Evolutionary conservation across 2,329 filamentous ascomycete species (phyloP).

Genomic region (Neonectria punicea): DNA sequence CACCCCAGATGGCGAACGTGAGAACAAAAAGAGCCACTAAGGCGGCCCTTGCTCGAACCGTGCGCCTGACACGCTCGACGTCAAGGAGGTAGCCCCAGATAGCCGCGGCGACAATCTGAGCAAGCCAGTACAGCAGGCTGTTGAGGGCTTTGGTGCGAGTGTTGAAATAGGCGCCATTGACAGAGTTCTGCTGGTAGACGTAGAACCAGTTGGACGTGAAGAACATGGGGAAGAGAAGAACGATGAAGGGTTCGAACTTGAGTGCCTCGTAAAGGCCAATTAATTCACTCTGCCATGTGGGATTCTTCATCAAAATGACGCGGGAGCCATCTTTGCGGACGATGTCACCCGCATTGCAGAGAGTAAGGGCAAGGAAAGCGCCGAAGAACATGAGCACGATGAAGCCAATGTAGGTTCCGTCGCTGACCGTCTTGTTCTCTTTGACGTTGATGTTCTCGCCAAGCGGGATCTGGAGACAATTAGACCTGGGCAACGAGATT

Average conservation of each 20-base stretch:
- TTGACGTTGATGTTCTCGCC: constrained; percentile 39
- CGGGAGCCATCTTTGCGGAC: constrained; percentile 80
- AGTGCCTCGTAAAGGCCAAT: constrained; percentile 80
- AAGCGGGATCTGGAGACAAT: constrained; percentile 62
- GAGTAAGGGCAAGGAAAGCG: constrained; percentile 73
- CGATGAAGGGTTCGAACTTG: constrained; percentile 72
- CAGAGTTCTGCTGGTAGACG: constrained; percentile 79
- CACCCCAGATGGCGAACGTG: constrained; percentile 85
- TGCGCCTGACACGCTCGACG: constrained; percentile 66
- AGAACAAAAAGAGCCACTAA: constrained; percentile 71
- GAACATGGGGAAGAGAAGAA: constrained; percentile 84
- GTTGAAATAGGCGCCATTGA: constrained; percentile 78
- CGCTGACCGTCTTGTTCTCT: constrained; percentile 62
- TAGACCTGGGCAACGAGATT: constrained; percentile 23
- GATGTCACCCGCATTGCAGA: constrained; percentile 78
- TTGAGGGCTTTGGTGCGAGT: constrained; percentile 80
- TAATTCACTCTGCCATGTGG: constrained; percentile 84
- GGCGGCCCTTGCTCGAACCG: constrained; percentile 72
- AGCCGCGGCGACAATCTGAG: constrained; percentile 80
- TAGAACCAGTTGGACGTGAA: constrained; percentile 87
- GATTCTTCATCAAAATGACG: constrained; percentile 91
- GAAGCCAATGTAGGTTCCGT: constrained; percentile 90
- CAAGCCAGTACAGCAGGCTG: constrained; percentile 75
- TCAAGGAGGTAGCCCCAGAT: constrained; percentile 80
- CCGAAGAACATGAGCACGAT: constrained; percentile 83